Conservation (phyloP, 129 eudicot genomes). For the Flaveria ramosissima region DNA sequence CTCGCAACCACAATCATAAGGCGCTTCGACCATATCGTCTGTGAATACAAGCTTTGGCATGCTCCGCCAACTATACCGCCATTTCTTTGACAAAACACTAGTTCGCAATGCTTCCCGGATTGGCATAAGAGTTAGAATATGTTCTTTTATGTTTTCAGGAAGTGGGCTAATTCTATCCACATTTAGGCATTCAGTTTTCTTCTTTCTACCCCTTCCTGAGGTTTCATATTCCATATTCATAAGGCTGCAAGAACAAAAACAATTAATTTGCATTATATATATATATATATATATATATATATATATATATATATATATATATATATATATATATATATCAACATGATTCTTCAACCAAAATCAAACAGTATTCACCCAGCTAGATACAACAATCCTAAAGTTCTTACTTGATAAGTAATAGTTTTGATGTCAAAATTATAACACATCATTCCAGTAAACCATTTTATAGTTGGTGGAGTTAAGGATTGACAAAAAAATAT, state of each 20-base stretch:
- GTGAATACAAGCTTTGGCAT: slow-evolving; percentile 24
- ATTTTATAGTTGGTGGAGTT: too few relatives aligned
- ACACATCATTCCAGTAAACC: too few relatives aligned
- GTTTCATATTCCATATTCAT: not conserved
- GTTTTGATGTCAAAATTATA: too few relatives aligned
- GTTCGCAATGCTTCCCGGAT: slow-evolving; percentile 33
- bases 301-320: too few relatives aligned
- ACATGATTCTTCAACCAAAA: not conserved
- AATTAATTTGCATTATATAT: not conserved
- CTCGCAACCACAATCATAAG: not conserved
- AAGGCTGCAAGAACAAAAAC: not conserved
- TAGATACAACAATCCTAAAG: not conserved
- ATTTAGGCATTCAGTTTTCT: too few relatives aligned
- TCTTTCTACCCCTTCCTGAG: not conserved
- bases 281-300: too few relatives aligned
- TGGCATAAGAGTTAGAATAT: slow-evolving; percentile 22
- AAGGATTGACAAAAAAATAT: too few relatives aligned
- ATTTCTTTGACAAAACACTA: slow-evolving; percentile 32
- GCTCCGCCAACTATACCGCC: slow-evolving; percentile 30
- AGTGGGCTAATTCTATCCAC: slow-evolving; percentile 24
- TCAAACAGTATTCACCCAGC: not conserved
- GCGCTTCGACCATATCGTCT: not conserved
- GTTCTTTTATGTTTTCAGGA: slow-evolving; percentile 9
- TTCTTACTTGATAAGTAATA: too few relatives aligned
- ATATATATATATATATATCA: too few relatives aligned